phyloP scores from a whole-genome alignment of 2,329 filamentous ascomycete genomes.

The Fusarium concolor region DNA sequence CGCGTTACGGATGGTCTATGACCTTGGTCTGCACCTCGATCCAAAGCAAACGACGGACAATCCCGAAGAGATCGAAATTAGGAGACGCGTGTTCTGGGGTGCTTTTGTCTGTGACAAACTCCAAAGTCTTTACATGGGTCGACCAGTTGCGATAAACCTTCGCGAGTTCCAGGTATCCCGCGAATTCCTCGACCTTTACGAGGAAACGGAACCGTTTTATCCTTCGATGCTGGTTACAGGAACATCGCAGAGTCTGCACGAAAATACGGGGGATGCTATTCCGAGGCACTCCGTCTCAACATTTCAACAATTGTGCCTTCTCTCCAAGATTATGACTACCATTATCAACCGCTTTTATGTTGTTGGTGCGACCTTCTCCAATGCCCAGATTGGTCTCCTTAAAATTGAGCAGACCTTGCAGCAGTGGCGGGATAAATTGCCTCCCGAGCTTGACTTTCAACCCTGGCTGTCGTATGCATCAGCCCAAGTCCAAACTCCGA shows the following conservation, averaged over 20 bases:
- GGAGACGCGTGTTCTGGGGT: slow-evolving; percentile 8
- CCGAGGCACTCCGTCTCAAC: slow-evolving; percentile 14
- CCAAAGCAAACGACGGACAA: neutral
- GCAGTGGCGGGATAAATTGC: slow-evolving; percentile 1
- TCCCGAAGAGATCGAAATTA: slow-evolving; percentile 11
- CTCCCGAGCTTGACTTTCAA: slow-evolving; percentile 1
- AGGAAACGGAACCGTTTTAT: slow-evolving; percentile 15
- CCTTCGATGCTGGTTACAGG: neutral
- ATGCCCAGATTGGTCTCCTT: neutral
- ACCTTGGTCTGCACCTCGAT: slow-evolving; percentile 8
- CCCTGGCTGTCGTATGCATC: neutral
- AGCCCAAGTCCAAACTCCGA: slow-evolving; percentile 1
- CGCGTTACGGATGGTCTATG: slow-evolving; percentile 12
- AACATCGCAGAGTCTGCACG: fast-evolving
- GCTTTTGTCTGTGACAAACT: slow-evolving; percentile 58
- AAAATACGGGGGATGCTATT: neutral
- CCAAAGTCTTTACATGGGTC: slow-evolving; percentile 9
- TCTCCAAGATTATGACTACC: slow-evolving; percentile 15
- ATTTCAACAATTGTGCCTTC: slow-evolving; percentile 14
- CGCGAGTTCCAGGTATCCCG: slow-evolving; percentile 6
- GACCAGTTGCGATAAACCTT: slow-evolving; percentile 10
- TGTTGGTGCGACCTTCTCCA: slow-evolving; percentile 9
- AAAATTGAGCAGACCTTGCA: slow-evolving; percentile 11
- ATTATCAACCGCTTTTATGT: slow-evolving; percentile 22
- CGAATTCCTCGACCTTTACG: slow-evolving; percentile 12